These are phyloP conservation scores for Gaultheria prostrata DNA, from an alignment of 148 eudicot species.

Conservation along the genomic window DNA sequence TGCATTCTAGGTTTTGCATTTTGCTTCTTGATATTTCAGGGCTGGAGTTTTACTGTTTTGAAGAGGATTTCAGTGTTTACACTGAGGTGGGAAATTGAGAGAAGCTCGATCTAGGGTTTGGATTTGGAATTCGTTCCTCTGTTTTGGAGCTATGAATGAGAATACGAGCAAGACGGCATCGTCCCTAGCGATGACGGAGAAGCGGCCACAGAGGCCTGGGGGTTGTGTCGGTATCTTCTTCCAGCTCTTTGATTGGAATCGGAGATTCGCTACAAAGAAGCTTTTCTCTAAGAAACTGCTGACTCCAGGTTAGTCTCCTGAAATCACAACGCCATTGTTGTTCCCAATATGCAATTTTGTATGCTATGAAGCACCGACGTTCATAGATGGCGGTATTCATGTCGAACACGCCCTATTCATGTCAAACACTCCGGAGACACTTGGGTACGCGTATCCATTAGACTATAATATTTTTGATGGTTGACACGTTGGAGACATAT, in stretches of 20 bases:
- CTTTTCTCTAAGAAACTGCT: slow-evolving; percentile 80
- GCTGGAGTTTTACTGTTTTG: not conserved
- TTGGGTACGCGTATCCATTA: too few relatives aligned
- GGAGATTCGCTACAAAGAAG: slow-evolving; percentile 85
- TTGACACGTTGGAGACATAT: too few relatives aligned
- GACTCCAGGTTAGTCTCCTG: slow-evolving; percentile 55
- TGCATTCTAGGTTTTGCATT: not conserved
- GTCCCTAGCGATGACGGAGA: slow-evolving; percentile 65
- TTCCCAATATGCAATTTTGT: not conserved
- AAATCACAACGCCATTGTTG: not conserved
- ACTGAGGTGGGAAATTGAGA: not conserved
- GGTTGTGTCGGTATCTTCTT: slow-evolving; percentile 94
- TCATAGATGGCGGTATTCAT: too few relatives aligned
- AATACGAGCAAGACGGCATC: slow-evolving; percentile 34
- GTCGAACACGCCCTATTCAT: too few relatives aligned
- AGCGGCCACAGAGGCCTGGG: slow-evolving; percentile 59
- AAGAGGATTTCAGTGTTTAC: slow-evolving; percentile 8
- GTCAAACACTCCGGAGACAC: too few relatives aligned
- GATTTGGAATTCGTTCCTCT: slow-evolving; percentile 6
- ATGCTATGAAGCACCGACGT: too few relatives aligned
- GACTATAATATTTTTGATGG: too few relatives aligned
- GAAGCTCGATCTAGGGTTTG: slow-evolving; percentile 13
- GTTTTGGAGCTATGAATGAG: slow-evolving; percentile 33
- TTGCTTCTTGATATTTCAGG: not conserved
- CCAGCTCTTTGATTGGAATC: slow-evolving; percentile 93